phyloP scores from a whole-genome alignment of 345 rosid genomes.

The Populus simonii region DNA sequence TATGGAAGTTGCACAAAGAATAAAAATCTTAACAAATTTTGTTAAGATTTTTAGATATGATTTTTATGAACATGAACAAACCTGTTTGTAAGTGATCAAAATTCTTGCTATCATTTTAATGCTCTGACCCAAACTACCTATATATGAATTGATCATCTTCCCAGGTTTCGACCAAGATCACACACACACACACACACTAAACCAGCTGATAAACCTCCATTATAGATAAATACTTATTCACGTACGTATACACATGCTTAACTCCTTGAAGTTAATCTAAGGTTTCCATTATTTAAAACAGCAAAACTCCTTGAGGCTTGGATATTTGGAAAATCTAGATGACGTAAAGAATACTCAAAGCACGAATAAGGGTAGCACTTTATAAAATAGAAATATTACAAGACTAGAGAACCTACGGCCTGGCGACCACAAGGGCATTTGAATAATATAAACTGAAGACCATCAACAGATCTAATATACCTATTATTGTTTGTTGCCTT shows the following conservation, averaged over 20 bases:
- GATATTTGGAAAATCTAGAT: not conserved
- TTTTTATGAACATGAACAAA: not conserved
- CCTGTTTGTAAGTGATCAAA: not conserved
- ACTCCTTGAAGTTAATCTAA: not conserved
- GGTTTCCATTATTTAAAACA: not conserved
- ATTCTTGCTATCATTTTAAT: no score
- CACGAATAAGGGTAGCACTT: not conserved
- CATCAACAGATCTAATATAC: constrained; percentile 8
- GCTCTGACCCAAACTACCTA: no score
- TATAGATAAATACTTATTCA: not conserved
- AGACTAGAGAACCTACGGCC: not conserved
- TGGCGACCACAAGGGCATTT: not conserved
- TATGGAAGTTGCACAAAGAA: not conserved
- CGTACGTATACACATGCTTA: not conserved
- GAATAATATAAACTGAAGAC: constrained; percentile 19
- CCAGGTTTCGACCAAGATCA: no score
- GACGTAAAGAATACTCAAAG: not conserved
- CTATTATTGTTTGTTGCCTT: constrained; percentile 12
- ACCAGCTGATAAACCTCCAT: no score
- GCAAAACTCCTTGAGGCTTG: not conserved
- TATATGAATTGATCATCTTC: no score
- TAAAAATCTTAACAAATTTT: not conserved
- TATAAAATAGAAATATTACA: not conserved
- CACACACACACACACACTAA: no score
- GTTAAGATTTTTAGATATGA: no score